Percentiles rank a stretch among this genome's conserved stretches.
phyloP scores from a whole-genome alignment of 257 asterid genomes.

The Solanum gracilifrons region DNA sequence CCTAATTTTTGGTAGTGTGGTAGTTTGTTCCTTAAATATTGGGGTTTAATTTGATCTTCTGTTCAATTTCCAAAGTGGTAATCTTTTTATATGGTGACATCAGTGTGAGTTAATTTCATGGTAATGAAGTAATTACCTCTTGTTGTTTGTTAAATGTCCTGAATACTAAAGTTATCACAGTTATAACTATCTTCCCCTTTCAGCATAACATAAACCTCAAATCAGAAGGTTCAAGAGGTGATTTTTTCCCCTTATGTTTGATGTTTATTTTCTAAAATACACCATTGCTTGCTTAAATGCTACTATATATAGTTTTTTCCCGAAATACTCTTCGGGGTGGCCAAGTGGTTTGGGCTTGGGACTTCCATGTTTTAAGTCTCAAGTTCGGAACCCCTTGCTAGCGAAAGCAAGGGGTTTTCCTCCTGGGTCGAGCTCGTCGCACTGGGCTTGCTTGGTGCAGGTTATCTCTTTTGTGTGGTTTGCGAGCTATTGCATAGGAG shows the following conservation, averaged over 20 bases:
- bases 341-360: not conserved
- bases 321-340: not conserved
- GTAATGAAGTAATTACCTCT: not conserved
- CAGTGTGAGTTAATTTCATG: not conserved
- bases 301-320: not conserved
- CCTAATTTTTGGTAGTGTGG: not conserved
- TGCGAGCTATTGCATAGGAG: not conserved
- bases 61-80: not conserved
- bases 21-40: not conserved
- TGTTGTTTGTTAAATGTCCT: not conserved
- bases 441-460: not conserved
- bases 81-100: not conserved
- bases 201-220: not conserved
- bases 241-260: not conserved
- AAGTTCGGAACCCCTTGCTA: not conserved
- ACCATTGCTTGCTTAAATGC: not conserved
- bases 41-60: not conserved
- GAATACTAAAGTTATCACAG: not conserved
- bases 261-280: not conserved
- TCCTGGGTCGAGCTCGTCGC: not conserved
- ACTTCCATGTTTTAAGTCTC: not conserved
- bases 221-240: not conserved
- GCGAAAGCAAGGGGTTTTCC: not conserved
- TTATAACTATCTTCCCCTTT: not conserved
- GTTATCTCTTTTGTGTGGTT: not conserved